phyloP scores from a whole-genome alignment of 768 basidiomycete species.

The Phylloporus sp. region DNA sequence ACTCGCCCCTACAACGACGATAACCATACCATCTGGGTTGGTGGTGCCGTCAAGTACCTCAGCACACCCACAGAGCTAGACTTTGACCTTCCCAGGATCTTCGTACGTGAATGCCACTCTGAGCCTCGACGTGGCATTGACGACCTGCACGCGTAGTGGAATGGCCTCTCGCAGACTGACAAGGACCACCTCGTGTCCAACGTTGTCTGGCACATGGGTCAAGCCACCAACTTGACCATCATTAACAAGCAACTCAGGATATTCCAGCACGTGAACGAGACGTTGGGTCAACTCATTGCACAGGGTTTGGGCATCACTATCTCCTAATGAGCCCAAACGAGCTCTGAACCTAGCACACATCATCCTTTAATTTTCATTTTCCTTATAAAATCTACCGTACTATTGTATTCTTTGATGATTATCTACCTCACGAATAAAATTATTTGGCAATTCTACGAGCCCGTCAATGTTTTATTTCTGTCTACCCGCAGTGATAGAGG shows the following conservation, averaged over 20 bases:
- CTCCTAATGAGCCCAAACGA: too few relatives aligned
- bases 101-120: conserved; percentile 12
- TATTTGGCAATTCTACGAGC: too few relatives aligned
- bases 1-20: conserved; percentile 34
- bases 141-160: conserved; percentile 23
- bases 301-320: conserved; percentile 27
- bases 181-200: conserved; percentile 36
- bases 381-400: too few relatives aligned
- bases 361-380: too few relatives aligned
- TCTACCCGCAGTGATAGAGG: too few relatives aligned
- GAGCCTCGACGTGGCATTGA: not conserved
- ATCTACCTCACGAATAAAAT: too few relatives aligned
- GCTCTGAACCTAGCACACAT: too few relatives aligned
- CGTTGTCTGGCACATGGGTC: conserved; percentile 35
- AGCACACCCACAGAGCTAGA: conserved; percentile 35
- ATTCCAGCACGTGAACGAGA: conserved; percentile 35
- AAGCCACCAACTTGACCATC: conserved; percentile 26
- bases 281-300: conserved; percentile 34
- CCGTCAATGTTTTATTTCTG: too few relatives aligned
- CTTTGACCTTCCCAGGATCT: conserved; percentile 36
- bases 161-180: conserved; percentile 30
- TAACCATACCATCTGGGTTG: conserved; percentile 38
- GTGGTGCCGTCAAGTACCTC: conserved; percentile 37
- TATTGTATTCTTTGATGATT: too few relatives aligned
- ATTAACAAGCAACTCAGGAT: conserved; percentile 30